Evolutionary conservation across 306 rosid species (phyloP).

Genomic region (Myrica gale): DNA sequence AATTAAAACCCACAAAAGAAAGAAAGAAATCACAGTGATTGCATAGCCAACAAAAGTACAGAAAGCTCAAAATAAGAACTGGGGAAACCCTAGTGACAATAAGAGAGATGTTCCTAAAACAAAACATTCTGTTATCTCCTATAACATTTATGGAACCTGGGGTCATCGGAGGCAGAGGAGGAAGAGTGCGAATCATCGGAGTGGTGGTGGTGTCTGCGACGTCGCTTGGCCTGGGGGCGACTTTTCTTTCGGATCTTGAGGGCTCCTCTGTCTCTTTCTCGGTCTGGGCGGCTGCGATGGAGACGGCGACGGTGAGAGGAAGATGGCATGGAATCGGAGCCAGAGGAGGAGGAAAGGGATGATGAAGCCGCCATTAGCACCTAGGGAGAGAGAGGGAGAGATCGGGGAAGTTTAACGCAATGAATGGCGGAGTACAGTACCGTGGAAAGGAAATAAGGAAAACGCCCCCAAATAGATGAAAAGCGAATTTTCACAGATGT

Average conservation of each 20-base stretch:
- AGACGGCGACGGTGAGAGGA: constrained; percentile 52
- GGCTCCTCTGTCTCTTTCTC: constrained; percentile 44
- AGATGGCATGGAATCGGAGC: constrained; percentile 34
- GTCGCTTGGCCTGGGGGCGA: constrained; percentile 69
- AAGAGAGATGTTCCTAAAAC: no score
- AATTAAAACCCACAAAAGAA: background rate
- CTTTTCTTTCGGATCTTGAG: constrained; percentile 66
- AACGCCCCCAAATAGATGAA: no score
- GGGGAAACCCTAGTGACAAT: background rate
- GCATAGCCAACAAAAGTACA: background rate
- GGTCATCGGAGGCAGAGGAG: constrained; percentile 46
- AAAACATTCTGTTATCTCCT: no score
- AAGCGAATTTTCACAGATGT: no score
- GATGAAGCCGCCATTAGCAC: constrained; percentile 69
- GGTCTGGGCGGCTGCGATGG: constrained; percentile 48
- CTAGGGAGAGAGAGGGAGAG: background rate
- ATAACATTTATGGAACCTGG: constrained; percentile 38
- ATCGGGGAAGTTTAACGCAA: background rate
- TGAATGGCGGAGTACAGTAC: no score
- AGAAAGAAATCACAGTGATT: background rate
- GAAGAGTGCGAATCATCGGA: constrained; percentile 57
- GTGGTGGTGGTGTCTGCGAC: constrained; percentile 63
- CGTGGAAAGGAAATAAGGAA: no score
- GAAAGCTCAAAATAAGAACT: background rate
- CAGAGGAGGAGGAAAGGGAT: constrained; percentile 25